Evolutionary conservation across 1,284 basidiomycete species (phyloP).

Genomic region (Inonotus hispidus): DNA sequence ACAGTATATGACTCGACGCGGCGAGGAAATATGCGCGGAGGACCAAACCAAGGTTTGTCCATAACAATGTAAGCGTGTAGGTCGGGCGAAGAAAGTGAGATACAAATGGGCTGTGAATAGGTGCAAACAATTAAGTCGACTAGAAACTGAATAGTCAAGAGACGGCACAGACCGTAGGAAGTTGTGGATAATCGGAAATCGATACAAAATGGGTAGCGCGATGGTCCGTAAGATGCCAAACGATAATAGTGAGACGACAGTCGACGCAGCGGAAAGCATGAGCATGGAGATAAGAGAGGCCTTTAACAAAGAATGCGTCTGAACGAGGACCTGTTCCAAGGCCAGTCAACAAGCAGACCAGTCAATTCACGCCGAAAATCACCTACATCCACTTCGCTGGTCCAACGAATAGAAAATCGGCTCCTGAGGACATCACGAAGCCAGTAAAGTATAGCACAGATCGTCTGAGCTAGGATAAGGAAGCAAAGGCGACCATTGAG

Average conservation of each 20-base stretch:
- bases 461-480: slow-evolving; percentile 46
- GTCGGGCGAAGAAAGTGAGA: slow-evolving; percentile 56
- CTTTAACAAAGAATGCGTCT: slow-evolving; percentile 28
- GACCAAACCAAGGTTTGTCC: slow-evolving; percentile 41
- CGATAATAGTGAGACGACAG: slow-evolving; percentile 33
- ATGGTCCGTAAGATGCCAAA: slow-evolving; percentile 42
- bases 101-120: slow-evolving; percentile 41
- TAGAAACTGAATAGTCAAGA: background rate
- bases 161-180: slow-evolving; percentile 31
- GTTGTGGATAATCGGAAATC: slow-evolving; percentile 43
- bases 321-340: slow-evolving; percentile 22
- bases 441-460: slow-evolving; percentile 40
- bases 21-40: slow-evolving; percentile 44
- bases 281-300: slow-evolving; percentile 34
- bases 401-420: slow-evolving; percentile 50
- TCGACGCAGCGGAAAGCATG: slow-evolving; percentile 36
- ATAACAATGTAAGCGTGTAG: slow-evolving; percentile 47
- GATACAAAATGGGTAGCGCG: slow-evolving; percentile 46
- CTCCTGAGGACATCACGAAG: slow-evolving; percentile 54
- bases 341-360: slow-evolving; percentile 16
- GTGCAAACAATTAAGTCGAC: background rate
- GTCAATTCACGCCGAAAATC: background rate
- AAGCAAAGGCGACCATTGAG: slow-evolving; percentile 62
- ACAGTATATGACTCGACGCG: slow-evolving; percentile 43
- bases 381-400: slow-evolving; percentile 16